These are phyloP conservation scores for Citrullus amarus DNA, from an alignment of 306 rosid species.

Conservation along the genomic window DNA sequence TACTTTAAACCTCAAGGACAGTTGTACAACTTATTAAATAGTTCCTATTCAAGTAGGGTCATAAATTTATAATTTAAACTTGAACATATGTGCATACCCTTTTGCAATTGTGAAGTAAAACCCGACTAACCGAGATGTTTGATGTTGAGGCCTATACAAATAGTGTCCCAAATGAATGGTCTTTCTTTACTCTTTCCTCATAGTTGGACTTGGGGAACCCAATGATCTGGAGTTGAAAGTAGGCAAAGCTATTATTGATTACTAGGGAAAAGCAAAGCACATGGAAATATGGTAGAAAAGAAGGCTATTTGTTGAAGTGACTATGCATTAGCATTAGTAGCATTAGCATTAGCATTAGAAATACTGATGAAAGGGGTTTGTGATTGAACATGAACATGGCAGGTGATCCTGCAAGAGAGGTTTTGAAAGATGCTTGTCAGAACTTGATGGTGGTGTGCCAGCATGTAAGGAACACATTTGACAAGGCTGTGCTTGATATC, in stretches of 20 bases:
- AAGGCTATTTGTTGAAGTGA: not conserved
- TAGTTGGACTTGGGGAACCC: not conserved
- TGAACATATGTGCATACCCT: not conserved
- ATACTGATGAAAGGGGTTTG: not conserved
- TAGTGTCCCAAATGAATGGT: not conserved
- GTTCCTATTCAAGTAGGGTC: too few relatives aligned
- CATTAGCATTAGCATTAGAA: not conserved
- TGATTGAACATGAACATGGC: conserved; percentile 1
- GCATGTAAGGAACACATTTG: conserved; percentile 54
- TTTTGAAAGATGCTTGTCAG: conserved; percentile 56
- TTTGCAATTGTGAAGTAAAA: not conserved
- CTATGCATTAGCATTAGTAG: not conserved
- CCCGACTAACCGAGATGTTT: not conserved
- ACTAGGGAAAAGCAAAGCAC: not conserved
- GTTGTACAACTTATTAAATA: too few relatives aligned
- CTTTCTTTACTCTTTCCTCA: not conserved
- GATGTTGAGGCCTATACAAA: too few relatives aligned
- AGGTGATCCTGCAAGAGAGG: conserved; percentile 67
- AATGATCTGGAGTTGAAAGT: not conserved
- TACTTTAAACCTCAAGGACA: too few relatives aligned
- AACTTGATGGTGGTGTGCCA: conserved; percentile 66
- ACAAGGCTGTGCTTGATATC: conserved; percentile 46
- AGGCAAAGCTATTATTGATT: not conserved
- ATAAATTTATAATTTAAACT: too few relatives aligned
- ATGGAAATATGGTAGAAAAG: not conserved